phyloP scores from a whole-genome alignment of 768 basidiomycete species.

The Lentinus brumalis region DNA sequence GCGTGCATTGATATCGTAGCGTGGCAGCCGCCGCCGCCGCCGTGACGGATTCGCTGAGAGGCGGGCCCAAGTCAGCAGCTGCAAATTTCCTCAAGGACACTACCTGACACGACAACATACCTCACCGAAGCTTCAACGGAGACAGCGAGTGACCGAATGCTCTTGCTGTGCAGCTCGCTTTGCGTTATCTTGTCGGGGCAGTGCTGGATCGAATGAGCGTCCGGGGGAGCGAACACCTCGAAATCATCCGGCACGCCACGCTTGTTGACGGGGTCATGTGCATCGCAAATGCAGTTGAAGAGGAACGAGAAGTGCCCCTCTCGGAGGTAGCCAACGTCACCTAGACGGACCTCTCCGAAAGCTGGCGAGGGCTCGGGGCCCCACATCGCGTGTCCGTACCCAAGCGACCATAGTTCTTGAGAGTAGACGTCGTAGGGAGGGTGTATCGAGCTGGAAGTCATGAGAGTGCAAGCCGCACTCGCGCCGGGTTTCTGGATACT shows the following conservation, averaged over 20 bases:
- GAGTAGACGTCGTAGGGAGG: slow-evolving; percentile 3
- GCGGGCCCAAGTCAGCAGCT: background rate
- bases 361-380: background rate
- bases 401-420: slow-evolving; percentile 4
- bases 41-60: background rate
- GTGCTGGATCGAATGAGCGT: background rate
- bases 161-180: background rate
- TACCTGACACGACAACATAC: background rate
- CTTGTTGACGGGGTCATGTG: background rate
- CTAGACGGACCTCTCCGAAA: slow-evolving; percentile 11
- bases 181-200: background rate
- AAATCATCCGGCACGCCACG: background rate
- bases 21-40: background rate
- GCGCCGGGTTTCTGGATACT: no score
- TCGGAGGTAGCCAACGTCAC: slow-evolving; percentile 14
- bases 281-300: slow-evolving; percentile 4
- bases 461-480: no score
- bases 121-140: background rate
- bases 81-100: background rate
- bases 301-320: slow-evolving; percentile 9
- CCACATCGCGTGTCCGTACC: slow-evolving; percentile 16
- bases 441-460: no score
- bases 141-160: background rate
- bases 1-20: background rate
- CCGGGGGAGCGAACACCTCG: background rate